Evolutionary conservation across 75 land plant genomes (phyloP).

Genomic region (Cryptomeria japonica): DNA sequence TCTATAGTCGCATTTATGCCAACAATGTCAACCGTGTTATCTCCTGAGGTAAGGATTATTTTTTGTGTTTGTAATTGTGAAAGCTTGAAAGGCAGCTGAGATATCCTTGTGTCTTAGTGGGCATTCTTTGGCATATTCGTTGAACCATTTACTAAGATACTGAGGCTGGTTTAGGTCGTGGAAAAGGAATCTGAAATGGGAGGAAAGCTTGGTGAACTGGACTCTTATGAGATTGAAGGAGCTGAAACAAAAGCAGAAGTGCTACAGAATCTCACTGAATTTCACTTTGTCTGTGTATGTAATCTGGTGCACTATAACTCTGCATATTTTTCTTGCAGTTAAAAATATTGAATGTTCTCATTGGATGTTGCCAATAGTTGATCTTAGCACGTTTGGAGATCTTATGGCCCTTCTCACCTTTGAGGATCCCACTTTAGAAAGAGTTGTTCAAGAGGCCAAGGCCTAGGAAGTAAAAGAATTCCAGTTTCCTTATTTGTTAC

Average conservation of each 20-base stretch:
- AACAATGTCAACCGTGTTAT: slow-evolving; percentile 77
- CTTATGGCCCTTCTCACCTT: background rate
- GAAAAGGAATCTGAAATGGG: slow-evolving; percentile 77
- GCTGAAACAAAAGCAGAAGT: slow-evolving; percentile 74
- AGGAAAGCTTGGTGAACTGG: slow-evolving; percentile 72
- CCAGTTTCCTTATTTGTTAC: background rate
- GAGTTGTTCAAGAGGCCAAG: background rate
- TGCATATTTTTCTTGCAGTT: background rate
- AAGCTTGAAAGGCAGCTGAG: background rate
- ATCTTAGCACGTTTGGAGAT: background rate
- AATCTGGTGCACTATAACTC: background rate
- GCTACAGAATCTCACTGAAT: slow-evolving; percentile 86
- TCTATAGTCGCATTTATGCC: slow-evolving; percentile 84
- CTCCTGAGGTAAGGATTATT: slow-evolving; percentile 62
- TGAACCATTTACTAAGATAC: background rate
- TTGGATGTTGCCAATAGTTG: background rate
- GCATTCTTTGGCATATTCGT: background rate
- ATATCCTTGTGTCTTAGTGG: background rate
- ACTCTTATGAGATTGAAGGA: slow-evolving; percentile 95
- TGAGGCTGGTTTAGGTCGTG: slow-evolving; percentile 37
- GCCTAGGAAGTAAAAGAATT: background rate
- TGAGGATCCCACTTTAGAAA: background rate
- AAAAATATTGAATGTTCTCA: background rate
- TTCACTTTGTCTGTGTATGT: slow-evolving; percentile 91
- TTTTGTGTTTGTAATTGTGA: slow-evolving; percentile 4